These are phyloP conservation scores for Asterochloris sp. DNA, from an alignment of 139 green algal genomes.

Conservation along the genomic window DNA sequence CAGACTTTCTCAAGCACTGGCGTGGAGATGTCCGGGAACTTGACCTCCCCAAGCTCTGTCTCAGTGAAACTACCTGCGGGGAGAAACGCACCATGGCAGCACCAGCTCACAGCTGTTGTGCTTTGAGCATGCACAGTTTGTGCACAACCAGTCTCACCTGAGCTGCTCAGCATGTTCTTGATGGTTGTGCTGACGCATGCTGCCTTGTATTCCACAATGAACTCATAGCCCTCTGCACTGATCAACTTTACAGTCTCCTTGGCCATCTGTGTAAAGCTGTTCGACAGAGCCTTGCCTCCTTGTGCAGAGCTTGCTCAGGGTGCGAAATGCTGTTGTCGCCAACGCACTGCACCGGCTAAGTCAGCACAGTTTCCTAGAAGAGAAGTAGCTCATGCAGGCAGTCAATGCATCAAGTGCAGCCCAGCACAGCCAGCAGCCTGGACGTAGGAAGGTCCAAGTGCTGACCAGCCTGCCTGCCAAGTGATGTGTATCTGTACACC, in stretches of 20 bases:
- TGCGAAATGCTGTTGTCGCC: no score
- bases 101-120: not conserved
- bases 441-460: no score
- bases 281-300: no score
- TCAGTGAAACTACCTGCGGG: conserved; percentile 89
- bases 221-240: conserved; percentile 93
- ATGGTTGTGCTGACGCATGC: conserved; percentile 96
- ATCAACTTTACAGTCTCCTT: conserved; percentile 90
- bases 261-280: conserved; percentile 38
- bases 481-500: no score
- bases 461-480: no score
- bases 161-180: conserved; percentile 94
- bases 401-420: no score
- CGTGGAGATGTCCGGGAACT: conserved; percentile 89
- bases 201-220: conserved; percentile 92
- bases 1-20: conserved; percentile 92
- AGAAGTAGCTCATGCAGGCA: no score
- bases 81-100: not conserved
- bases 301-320: no score
- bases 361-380: no score
- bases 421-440: no score
- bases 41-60: conserved; percentile 82
- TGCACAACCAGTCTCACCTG: conserved; percentile 42
- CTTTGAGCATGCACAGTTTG: not conserved
- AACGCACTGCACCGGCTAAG: no score